Evolutionary conservation across 75 land plant species (phyloP).

Genomic region (Gnetum montanum): DNA sequence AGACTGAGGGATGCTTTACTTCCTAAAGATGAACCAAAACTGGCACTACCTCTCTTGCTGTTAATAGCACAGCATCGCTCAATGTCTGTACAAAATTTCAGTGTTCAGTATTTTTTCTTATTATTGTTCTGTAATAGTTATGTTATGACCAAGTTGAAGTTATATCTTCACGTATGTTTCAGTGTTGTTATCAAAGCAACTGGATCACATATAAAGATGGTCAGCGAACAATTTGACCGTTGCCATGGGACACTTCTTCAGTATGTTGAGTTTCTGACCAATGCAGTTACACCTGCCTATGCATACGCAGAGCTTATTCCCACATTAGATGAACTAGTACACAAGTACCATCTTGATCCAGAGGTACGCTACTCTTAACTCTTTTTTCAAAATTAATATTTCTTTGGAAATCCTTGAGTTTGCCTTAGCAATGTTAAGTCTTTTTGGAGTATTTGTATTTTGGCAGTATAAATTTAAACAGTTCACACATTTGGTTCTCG

Average conservation of each 20-base stretch:
- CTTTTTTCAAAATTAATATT: not conserved
- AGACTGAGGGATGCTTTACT: conserved; percentile 85
- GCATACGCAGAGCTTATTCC: conserved; percentile 90
- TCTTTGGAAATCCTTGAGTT: not conserved
- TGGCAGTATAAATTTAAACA: too few relatives aligned
- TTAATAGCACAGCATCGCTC: conserved; percentile 96
- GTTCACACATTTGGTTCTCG: too few relatives aligned
- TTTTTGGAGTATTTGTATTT: too few relatives aligned
- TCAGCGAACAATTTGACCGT: conserved; percentile 95
- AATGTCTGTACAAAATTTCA: conserved; percentile 37
- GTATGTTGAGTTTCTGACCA: conserved; percentile 89
- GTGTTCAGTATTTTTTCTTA: not conserved
- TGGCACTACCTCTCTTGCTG: conserved; percentile 84
- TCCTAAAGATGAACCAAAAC: conserved; percentile 91
- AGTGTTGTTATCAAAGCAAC: conserved; percentile 85
- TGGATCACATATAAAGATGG: conserved; percentile 93
- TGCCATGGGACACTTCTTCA: conserved; percentile 95
- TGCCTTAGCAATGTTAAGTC: too few relatives aligned
- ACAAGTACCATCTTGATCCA: conserved; percentile 86
- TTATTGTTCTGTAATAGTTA: not conserved
- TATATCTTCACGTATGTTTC: conserved; percentile 9
- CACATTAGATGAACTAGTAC: conserved; percentile 71
- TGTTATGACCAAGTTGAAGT: not conserved
- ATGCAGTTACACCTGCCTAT: conserved; percentile 61
- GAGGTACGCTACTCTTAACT: conserved; percentile 46